Percentiles rank a stretch among this genome's conserved stretches.
Evolutionary conservation across 768 basidiomycete species (phyloP).

Genomic region (Mycena epipterygia): DNA sequence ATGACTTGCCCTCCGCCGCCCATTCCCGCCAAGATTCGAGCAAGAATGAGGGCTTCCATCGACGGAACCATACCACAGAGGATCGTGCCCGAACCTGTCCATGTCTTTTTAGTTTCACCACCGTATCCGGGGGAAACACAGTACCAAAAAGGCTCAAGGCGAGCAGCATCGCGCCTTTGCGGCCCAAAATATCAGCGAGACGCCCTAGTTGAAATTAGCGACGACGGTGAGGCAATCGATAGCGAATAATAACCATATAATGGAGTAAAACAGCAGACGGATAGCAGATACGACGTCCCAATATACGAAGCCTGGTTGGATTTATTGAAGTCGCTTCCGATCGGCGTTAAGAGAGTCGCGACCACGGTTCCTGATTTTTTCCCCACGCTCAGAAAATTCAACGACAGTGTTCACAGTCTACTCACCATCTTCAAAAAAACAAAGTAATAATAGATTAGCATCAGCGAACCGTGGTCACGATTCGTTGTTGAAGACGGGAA

Average conservation of each 20-base stretch:
- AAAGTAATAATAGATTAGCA: constrained; percentile 24
- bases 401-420: constrained; percentile 15
- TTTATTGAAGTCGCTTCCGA: constrained; percentile 87
- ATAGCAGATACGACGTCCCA: constrained; percentile 89
- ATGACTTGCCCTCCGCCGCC: constrained; percentile 88
- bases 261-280: constrained; percentile 93
- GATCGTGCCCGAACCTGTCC: constrained; percentile 82
- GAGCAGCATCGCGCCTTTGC: constrained; percentile 89
- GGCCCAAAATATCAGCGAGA: constrained; percentile 86
- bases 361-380: constrained; percentile 79
- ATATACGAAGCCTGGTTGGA: constrained; percentile 88
- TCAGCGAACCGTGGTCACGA: constrained; percentile 34
- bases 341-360: constrained; percentile 86
- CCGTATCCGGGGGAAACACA: constrained; percentile 30
- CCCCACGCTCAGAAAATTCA: constrained; percentile 21
- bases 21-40: constrained; percentile 90
- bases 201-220: constrained; percentile 64
- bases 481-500: not conserved
- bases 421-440: constrained; percentile 29
- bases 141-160: constrained; percentile 88
- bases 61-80: constrained; percentile 89
- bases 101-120: constrained; percentile 33
- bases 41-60: constrained; percentile 86
- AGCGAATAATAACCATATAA: constrained; percentile 73
- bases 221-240: not conserved